phyloP scores from a whole-genome alignment of 441 rosid species.

The Populus trichocarpa region DNA sequence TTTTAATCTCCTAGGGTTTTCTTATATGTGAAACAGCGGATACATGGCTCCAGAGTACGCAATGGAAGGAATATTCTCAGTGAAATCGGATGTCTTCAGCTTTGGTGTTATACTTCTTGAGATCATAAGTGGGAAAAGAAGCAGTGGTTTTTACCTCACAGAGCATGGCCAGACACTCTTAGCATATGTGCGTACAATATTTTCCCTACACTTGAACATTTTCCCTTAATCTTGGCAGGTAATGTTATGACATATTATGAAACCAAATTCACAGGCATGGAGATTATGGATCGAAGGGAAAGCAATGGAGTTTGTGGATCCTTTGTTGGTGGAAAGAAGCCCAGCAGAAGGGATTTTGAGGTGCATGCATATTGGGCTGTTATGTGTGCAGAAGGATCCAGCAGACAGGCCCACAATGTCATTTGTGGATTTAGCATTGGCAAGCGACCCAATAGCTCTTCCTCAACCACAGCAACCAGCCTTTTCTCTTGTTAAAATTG shows the following conservation, averaged over 20 bases:
- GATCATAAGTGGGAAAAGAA: constrained; percentile 35
- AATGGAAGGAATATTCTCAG: constrained; percentile 35
- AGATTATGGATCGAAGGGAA: constrained; percentile 28
- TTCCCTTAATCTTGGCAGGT: not conserved
- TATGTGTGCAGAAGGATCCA: constrained; percentile 48
- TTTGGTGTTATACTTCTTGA: constrained; percentile 43
- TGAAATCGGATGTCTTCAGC: constrained; percentile 44
- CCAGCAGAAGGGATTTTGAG: constrained; percentile 16
- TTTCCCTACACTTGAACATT: not conserved
- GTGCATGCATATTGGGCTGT: constrained; percentile 35
- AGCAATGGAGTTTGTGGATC: constrained; percentile 25
- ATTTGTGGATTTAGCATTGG: constrained; percentile 20
- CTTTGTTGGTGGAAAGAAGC: constrained; percentile 17
- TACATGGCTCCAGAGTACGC: constrained; percentile 41
- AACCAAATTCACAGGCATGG: constrained; percentile 35
- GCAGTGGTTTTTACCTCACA: constrained; percentile 21
- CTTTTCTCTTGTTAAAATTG: constrained; percentile 14
- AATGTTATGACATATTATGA: no score
- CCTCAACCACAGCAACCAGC: constrained; percentile 27
- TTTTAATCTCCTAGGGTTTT: not conserved
- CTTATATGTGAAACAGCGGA: constrained; percentile 21
- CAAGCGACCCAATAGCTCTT: constrained; percentile 20
- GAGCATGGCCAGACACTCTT: constrained; percentile 11
- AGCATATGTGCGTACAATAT: constrained; percentile 11
- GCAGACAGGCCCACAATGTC: constrained; percentile 41